phyloP scores from a whole-genome alignment of 257 asterid genomes.

The Solanum arcanum region DNA sequence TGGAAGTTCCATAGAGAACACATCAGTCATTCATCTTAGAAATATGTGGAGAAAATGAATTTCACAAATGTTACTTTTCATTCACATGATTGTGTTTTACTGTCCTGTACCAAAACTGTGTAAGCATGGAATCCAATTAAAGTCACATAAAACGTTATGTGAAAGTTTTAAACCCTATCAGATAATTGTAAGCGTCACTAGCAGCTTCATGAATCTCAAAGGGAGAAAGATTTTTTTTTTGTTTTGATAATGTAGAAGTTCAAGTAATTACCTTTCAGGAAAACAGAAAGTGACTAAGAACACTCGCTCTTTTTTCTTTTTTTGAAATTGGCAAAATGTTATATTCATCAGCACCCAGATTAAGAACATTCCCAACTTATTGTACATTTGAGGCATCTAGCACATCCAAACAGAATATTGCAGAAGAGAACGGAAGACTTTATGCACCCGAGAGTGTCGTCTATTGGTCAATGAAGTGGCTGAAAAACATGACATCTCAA shows the following conservation, averaged over 20 bases:
- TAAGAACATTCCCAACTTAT: not conserved
- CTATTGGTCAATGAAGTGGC: not conserved
- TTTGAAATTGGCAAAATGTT: not conserved
- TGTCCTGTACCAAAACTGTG: not conserved
- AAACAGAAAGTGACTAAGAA: not conserved
- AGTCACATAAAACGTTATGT: not conserved
- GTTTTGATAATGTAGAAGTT: not conserved
- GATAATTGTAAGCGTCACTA: not conserved
- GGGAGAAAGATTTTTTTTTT: not conserved
- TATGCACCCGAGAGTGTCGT: not conserved
- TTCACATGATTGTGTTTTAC: not conserved
- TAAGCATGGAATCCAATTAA: not conserved
- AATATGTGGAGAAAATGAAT: not conserved
- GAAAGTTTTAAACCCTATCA: not conserved
- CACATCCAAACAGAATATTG: not conserved
- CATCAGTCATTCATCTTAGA: not conserved
- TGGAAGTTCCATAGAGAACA: slow-evolving; percentile 1
- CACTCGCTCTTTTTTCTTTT: not conserved
- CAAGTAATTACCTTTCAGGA: not conserved
- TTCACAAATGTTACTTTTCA: not conserved
- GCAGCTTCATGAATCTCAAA: not conserved
- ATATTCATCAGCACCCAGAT: not conserved
- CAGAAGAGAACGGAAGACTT: not conserved
- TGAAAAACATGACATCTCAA: not conserved
- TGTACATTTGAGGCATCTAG: not conserved